Conservation (phyloP, 306 rosid genomes). For the Chamaecrista fasciculata region DNA sequence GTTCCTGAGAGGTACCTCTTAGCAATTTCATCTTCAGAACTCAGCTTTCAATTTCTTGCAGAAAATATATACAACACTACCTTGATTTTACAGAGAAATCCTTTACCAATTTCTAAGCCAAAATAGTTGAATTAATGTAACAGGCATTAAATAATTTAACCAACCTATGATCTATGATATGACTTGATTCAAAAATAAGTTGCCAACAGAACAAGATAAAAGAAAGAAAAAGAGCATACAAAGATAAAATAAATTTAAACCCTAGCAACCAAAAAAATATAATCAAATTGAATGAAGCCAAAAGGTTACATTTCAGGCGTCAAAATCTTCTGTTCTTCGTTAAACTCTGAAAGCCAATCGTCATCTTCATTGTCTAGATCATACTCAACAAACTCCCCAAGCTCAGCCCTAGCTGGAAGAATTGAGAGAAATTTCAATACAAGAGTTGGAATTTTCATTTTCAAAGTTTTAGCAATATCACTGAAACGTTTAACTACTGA, state of each 20-base stretch:
- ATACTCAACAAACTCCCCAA: constrained; percentile 77
- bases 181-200: not conserved
- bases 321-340: constrained; percentile 47
- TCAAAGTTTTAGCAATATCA: not conserved
- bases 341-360: constrained; percentile 64
- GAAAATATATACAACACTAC: not conserved
- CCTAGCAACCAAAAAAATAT: not conserved
- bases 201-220: not conserved
- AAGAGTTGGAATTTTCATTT: not conserved
- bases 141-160: constrained; percentile 3
- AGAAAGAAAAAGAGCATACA: not conserved
- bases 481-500: not conserved
- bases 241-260: not conserved
- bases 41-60: not conserved
- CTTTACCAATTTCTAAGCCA: not conserved
- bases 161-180: constrained; percentile 3
- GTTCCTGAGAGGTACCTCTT: not conserved
- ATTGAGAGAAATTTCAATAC: constrained; percentile 3
- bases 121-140: not conserved
- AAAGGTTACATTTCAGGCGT: constrained; percentile 45
- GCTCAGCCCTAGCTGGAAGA: constrained; percentile 59
- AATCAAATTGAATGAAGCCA: not conserved
- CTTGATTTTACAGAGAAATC: not conserved
- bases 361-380: constrained; percentile 73
- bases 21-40: not conserved